These are phyloP conservation scores for Berberis thunbergii DNA, from an alignment of 164 flowering plant species.

Conservation along the genomic window DNA sequence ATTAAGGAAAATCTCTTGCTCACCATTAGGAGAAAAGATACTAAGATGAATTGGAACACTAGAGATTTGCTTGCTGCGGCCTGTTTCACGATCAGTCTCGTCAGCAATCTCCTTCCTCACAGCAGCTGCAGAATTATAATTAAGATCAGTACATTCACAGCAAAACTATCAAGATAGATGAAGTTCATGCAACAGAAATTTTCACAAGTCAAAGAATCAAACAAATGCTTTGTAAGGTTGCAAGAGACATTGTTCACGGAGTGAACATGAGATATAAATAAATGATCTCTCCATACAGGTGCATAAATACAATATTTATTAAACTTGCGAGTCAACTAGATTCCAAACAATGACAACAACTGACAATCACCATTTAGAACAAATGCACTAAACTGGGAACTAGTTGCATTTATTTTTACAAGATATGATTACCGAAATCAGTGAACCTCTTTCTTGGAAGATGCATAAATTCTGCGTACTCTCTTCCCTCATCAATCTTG, in stretches of 20 bases:
- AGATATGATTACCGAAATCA: conserved; percentile 55
- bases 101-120: conserved; percentile 89
- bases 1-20: conserved; percentile 2
- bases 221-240: too few relatives aligned
- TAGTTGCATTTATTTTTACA: neutral
- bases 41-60: conserved; percentile 90
- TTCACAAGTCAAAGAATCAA: too few relatives aligned
- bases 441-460: conserved; percentile 69
- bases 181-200: too few relatives aligned
- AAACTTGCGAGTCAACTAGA: too few relatives aligned
- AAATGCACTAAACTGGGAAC: neutral
- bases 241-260: too few relatives aligned
- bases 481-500: conserved; percentile 72
- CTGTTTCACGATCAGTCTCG: conserved; percentile 96
- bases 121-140: conserved; percentile 46
- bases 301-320: too few relatives aligned
- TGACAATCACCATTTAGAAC: too few relatives aligned
- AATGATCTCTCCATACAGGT: too few relatives aligned
- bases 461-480: conserved; percentile 92
- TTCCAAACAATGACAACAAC: too few relatives aligned
- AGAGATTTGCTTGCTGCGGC: conserved; percentile 68
- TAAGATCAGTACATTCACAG: conserved; percentile 2
- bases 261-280: too few relatives aligned
- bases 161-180: conserved; percentile 2
- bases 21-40: conserved; percentile 89